Base-by-base conservation (phyloP, 306 rosid species). In the Vigna unguiculata region DNA sequence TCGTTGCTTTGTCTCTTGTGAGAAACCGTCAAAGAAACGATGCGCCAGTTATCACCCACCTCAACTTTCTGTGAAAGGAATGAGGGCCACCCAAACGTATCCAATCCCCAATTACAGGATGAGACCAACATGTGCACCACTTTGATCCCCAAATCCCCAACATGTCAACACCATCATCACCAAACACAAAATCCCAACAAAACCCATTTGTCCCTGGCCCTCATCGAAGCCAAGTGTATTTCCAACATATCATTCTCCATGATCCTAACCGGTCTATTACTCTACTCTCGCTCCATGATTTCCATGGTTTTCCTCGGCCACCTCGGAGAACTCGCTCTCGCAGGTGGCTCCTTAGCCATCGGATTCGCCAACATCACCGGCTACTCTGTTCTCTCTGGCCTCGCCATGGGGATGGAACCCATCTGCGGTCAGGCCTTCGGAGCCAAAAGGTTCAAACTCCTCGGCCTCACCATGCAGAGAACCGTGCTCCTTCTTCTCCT, bases 321-420 rank as follows among this genome's bases (percentile, higher is more conserved):
- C 66, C 79, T 83, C 10, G 84, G 84, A 0, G 76, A 76, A 3
- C 84, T 83, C 7, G 68, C 82, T 10, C 28, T 83, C 21, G 84
- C 84, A 7, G 84, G 82, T 7, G 87, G 87, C 8, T 83, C 87
- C 6, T 59, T 83, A 1, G 87, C 87, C 73, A 28, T 83, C 1
- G 84, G 76, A 1, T 83, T 83, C 22, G 87, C 87, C 16, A 80
- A 83, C 71, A 80, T 83, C 67, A 79, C 87, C 0, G 87, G 78
- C 3, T 75, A 83, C 75, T 83, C 83, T 16, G 59, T 83, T 60
- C 84, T 84, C 82, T 80, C 87, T 2, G 87, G 87, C 48, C 87
- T 84, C 1, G 79, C 87, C 87, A 80, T 72, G 74, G 87, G 87
- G 1, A 84, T 84, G 84, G 87, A 84, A 17, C 85, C 87, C 45